Conservation (phyloP, 2,329 filamentous ascomycete genomes). For the Dryadomyces quercus-mongolicae region DNA sequence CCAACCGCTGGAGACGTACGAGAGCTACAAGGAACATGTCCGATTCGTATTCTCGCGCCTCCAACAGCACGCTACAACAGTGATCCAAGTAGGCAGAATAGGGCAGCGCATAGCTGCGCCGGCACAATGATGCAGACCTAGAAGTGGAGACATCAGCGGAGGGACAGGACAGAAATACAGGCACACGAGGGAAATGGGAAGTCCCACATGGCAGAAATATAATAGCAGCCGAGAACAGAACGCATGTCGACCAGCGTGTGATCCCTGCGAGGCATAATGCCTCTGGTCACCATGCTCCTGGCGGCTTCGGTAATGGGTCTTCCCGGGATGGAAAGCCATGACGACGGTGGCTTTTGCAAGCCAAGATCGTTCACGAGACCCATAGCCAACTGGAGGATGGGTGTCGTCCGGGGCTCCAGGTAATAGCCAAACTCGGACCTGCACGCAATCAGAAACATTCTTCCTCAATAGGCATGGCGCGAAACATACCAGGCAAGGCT, state of each 20-base stretch:
- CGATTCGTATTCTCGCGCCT: conserved; percentile 17
- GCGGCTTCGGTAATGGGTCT: conserved; percentile 22
- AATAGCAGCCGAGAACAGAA: conserved; percentile 27
- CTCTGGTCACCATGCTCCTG: conserved; percentile 7
- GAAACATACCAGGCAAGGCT: conserved; percentile 23
- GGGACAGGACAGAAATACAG: neutral
- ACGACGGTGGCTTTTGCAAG: conserved; percentile 19
- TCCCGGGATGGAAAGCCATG: conserved; percentile 14
- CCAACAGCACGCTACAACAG: conserved; percentile 21
- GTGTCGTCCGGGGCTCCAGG: conserved; percentile 23
- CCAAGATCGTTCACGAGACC: conserved; percentile 26
- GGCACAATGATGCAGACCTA: conserved; percentile 19
- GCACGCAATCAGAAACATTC: neutral
- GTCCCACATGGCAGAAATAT: conserved; percentile 14
- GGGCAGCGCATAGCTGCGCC: conserved; percentile 18
- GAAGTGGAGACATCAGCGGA: neutral
- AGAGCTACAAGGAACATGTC: conserved; percentile 21
- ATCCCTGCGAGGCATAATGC: conserved; percentile 3
- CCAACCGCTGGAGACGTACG: conserved; percentile 21
- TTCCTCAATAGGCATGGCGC: neutral
- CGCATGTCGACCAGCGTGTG: conserved; percentile 26
- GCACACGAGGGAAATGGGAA: conserved; percentile 17
- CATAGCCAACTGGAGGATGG: conserved; percentile 25
- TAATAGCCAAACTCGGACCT: conserved; percentile 29
- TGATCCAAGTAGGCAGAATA: conserved; percentile 21